Evolutionary conservation across 1,284 basidiomycete genomes (phyloP), one percentile per base, ranked within the genome.

Genomic region (Ustilago trichophora): DNA sequence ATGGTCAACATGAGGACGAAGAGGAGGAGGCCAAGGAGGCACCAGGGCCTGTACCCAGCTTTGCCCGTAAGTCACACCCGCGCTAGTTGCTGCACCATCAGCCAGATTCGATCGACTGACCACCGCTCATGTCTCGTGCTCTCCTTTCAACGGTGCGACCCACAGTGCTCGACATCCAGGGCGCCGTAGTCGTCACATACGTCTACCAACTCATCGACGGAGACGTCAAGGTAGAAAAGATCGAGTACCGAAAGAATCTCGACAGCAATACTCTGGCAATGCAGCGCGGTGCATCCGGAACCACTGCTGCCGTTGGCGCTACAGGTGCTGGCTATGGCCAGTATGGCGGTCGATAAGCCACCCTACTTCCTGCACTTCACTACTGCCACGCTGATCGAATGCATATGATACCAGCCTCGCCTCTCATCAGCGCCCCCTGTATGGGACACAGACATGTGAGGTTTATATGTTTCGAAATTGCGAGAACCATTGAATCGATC

Each of bases 201-300:
- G 75, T 81, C 27, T 81, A 81, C 45, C 79, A 80, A 47, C 74
- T 80, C 26, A 77, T 81, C 44, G 68, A 78, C 27, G 76, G 69
- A 18, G 78, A 81, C 15, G 79, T 81, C 41, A 80, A 79, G 46
- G 79, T 81, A 19, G 79, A 81, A 38, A 80, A 80, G 69, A 75
- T 79, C 49, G 79, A 81, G 43, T 81, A 79, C 42, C 52, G 73
- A 19, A 78, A 78, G 51, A 63, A 70, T 21, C 35, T 70, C 41
- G 67, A 70, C 43, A 70, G 57, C 52, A 60, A 62, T 25, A 44
- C 57, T 3, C 49, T 69, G 52, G 59, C 58, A 15, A 40, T 54
- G 46, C 60, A 66, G 33, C 45, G 67, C 19, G 49, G 56, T 13
- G 55, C 59, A 13, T 27, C 50, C 11, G 55, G 48, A 2, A 27